Evolutionary conservation across 1,139 yeast genomes (phyloP).

Genomic region (Pneumocystis murina): DNA sequence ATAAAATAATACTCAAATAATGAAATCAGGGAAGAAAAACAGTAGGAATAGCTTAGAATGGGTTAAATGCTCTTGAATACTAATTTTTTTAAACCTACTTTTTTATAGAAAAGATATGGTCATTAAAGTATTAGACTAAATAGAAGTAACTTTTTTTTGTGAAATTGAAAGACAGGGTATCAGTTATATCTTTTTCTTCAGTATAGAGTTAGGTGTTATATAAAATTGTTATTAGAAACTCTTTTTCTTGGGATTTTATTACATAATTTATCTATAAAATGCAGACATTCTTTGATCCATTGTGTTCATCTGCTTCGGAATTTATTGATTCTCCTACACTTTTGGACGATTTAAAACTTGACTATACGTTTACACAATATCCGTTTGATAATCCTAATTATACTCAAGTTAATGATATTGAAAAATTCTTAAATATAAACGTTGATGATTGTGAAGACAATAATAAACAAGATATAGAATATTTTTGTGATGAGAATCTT

Average conservation of each 20-base stretch:
- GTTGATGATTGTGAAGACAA: background rate
- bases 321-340: background rate
- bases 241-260: background rate
- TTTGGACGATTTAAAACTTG: background rate
- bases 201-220: background rate
- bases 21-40: no score
- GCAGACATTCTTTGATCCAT: background rate
- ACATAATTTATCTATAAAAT: background rate
- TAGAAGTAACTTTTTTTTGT: background rate
- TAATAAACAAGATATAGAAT: background rate
- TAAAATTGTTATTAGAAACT: no score
- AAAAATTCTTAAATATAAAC: background rate
- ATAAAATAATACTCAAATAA: background rate
- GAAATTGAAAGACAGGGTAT: background rate
- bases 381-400: background rate
- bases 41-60: no score
- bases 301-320: background rate
- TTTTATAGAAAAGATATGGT: background rate
- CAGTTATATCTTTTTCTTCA: background rate
- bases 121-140: background rate
- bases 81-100: background rate
- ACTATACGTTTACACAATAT: background rate
- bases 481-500: background rate
- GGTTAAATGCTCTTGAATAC: background rate
- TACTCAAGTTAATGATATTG: background rate